A percentile compares a stretch with the other conserved stretches of the same genome.
phyloP scores from a whole-genome alignment of 495 filamentous ascomycete species.

The Podospora pseudopauciseta region DNA sequence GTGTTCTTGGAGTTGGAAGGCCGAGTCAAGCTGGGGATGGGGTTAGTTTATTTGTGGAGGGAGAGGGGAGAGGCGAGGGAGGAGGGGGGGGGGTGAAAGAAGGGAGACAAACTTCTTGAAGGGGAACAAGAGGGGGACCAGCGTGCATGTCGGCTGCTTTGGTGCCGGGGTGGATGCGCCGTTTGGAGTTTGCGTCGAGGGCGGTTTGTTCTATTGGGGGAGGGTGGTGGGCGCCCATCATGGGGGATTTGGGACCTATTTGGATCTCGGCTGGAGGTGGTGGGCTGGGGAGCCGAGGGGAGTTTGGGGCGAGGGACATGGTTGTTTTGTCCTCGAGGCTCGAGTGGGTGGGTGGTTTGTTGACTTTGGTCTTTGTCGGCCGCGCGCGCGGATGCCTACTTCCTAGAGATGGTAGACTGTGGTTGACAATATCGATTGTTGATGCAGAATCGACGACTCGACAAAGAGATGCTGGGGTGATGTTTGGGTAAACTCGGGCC shows the following conservation, averaged over 20 bases:
- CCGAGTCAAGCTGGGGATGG: conserved; percentile 71
- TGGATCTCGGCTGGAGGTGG: conserved; percentile 89
- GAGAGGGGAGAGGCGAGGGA: no score
- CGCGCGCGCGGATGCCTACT: background rate
- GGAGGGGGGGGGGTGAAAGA: no score
- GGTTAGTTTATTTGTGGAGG: conserved; percentile 5
- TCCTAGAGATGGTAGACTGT: background rate
- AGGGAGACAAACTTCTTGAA: conserved; percentile 62
- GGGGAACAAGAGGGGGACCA: conserved; percentile 80
- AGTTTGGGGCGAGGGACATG: conserved; percentile 68
- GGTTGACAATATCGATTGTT: no score
- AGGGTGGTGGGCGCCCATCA: conserved; percentile 51
- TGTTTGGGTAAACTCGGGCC: background rate
- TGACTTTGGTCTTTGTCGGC: background rate
- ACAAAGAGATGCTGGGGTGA: no score
- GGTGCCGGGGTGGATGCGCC: conserved; percentile 89
- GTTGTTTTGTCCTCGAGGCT: conserved; percentile 7
- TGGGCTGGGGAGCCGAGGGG: conserved; percentile 81
- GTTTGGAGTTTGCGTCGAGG: conserved; percentile 55
- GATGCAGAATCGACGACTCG: no score
- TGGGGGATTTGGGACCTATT: conserved; percentile 78
- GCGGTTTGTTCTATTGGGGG: conserved; percentile 57
- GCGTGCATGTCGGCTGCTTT: conserved; percentile 85
- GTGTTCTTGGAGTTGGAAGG: conserved; percentile 98
- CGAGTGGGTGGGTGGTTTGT: background rate